These are phyloP conservation scores for Urochloa ruziziensis DNA, from an alignment of 176 grass and related monocot genomes.

Conservation along the genomic window DNA sequence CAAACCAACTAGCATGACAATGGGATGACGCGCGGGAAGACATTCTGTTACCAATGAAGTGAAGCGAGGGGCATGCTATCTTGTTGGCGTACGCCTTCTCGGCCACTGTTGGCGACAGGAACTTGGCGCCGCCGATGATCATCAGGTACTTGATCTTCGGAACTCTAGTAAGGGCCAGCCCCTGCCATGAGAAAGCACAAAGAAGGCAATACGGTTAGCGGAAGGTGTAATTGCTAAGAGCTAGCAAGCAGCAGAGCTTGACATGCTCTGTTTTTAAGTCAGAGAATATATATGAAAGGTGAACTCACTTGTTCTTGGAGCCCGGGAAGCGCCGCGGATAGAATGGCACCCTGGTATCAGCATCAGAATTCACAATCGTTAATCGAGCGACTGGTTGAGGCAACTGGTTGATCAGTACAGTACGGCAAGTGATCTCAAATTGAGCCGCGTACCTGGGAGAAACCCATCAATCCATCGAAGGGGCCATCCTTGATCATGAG, in stretches of 20 bases:
- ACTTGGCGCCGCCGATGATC: conserved; percentile 75
- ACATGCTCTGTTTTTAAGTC: not conserved
- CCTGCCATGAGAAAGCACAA: conserved; percentile 41
- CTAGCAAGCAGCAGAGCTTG: not conserved
- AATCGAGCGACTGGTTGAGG: not conserved
- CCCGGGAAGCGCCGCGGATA: conserved; percentile 60
- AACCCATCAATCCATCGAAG: conserved; percentile 90
- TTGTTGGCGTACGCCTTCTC: conserved; percentile 68
- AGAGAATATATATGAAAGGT: not conserved
- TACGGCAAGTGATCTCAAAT: not conserved
- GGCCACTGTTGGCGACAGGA: conserved; percentile 36
- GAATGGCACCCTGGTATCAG: conserved; percentile 62
- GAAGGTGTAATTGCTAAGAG: no score
- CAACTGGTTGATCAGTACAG: not conserved
- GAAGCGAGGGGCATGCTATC: conserved; percentile 66
- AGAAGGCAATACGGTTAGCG: not conserved
- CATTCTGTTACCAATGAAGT: conserved; percentile 64
- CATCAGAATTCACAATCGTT: not conserved
- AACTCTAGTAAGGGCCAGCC: conserved; percentile 71
- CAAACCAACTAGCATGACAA: not conserved
- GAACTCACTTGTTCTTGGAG: conserved; percentile 67
- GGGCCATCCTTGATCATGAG: conserved; percentile 77
- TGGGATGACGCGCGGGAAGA: not conserved
- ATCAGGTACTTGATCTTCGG: conserved; percentile 75
- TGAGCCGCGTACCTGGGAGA: conserved; percentile 26